These are phyloP conservation scores for Pythium insidiosum DNA, from an alignment of 352 stramenopile genomes.

Conservation along the genomic window DNA sequence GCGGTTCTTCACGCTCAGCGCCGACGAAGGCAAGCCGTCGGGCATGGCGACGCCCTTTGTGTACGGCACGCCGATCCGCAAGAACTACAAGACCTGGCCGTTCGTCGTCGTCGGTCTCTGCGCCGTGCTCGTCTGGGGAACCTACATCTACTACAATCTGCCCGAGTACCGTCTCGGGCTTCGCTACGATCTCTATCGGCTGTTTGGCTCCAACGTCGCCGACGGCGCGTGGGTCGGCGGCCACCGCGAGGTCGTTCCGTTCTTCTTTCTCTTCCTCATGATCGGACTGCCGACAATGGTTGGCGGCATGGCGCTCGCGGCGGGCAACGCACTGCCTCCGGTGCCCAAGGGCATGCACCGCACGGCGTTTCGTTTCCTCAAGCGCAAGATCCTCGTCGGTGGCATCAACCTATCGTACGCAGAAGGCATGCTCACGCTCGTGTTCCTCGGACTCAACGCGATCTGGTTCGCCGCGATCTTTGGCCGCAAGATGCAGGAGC, in stretches of 20 bases:
- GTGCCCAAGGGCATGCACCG: slow-evolving; percentile 63
- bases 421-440: slow-evolving; percentile 52
- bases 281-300: slow-evolving; percentile 72
- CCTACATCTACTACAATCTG: slow-evolving; percentile 65
- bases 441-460: slow-evolving; percentile 70
- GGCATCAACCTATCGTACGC: slow-evolving; percentile 74
- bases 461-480: slow-evolving; percentile 81
- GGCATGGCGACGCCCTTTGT: slow-evolving; percentile 53
- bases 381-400: slow-evolving; percentile 69
- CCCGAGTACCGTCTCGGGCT: slow-evolving; percentile 60
- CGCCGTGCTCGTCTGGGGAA: slow-evolving; percentile 41
- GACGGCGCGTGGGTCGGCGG: slow-evolving; percentile 56
- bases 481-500: slow-evolving; percentile 43
- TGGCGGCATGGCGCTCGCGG: slow-evolving; percentile 50
- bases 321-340: slow-evolving; percentile 58
- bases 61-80: slow-evolving; percentile 68
- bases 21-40: slow-evolving; percentile 28
- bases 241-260: slow-evolving; percentile 67
- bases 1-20: slow-evolving; percentile 71
- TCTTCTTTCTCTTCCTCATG: slow-evolving; percentile 59
- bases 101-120: slow-evolving; percentile 49
- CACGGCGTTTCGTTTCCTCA: slow-evolving; percentile 70
- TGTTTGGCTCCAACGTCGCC: slow-evolving; percentile 47
- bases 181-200: slow-evolving; percentile 51
- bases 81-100: slow-evolving; percentile 80